Percentiles rank a stretch among this genome's conserved stretches.
Evolutionary conservation across 208 protist species (phyloP).

Genomic region (Giardia duodenalis): DNA sequence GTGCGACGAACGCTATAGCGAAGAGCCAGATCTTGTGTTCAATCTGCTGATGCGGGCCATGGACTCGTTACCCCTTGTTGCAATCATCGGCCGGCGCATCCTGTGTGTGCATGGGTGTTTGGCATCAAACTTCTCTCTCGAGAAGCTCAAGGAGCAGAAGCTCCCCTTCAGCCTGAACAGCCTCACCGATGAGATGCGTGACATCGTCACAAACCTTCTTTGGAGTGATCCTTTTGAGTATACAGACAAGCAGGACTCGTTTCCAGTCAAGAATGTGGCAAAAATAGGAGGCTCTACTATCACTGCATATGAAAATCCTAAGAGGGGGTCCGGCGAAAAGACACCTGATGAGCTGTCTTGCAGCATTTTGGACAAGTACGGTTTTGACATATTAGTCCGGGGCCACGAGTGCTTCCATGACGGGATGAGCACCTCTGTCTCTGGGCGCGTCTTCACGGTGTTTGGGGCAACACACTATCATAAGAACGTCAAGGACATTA

Average conservation of each 20-base stretch:
- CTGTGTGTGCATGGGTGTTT: neutral
- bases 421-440: neutral
- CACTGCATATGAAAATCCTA: neutral
- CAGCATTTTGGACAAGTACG: neutral
- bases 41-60: neutral
- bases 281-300: neutral
- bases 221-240: neutral
- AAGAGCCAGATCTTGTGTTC: neutral
- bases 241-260: neutral
- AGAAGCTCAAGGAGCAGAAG: neutral
- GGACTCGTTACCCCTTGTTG: neutral
- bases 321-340: neutral
- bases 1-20: neutral
- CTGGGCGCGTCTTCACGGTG: neutral
- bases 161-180: neutral
- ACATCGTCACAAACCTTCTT: neutral
- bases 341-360: neutral
- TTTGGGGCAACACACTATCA: neutral
- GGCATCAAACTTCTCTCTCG: neutral
- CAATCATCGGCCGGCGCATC: neutral
- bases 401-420: neutral
- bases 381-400: neutral
- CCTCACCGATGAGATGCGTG: neutral
- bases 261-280: neutral
- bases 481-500: neutral